Base-by-base conservation (phyloP, 371 early-diverging fungal genomes). In the Mortierella sp. region DNA sequence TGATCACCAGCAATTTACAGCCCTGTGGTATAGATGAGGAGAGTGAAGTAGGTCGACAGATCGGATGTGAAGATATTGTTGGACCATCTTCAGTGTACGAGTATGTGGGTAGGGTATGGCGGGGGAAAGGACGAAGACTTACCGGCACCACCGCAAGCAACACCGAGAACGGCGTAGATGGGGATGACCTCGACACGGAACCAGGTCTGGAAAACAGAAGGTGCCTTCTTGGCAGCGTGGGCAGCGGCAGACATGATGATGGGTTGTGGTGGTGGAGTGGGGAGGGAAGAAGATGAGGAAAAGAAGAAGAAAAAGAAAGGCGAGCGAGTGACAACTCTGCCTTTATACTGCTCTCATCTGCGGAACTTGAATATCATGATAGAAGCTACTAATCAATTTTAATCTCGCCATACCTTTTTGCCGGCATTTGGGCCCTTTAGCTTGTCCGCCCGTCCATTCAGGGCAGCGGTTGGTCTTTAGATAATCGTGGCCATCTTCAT, bases 101-200 rank as follows among this genome's bases (percentile, higher is more conserved):
- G 6, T 12, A 30, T 3, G 57, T 28, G 57, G 18, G 5, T 16
- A 28, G n/a, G 60, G 51, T 28, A 51, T 16, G 22, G 18, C 3
- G n/a, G 49, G 8, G n/a, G 4, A 49, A n/a, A n/a, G n/a, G 26
- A 35, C 10, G 22, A 18, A 54, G 35, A 64, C 68, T 67, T 77
- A 77, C 79, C 73, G 64, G 88, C 89, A 73, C 91, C 89, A 69
- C 84, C 88, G 35, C 88, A 78, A 61, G 92, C 93, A 63, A 86
- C 84, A 32, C 78, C 90, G 76, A 91, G 86, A 75, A 89, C 87
- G 64, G 71, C 92, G 77, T 90, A 88, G 76, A 93, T 87, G 76
- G 93, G 93, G 83, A 91, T 86, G 66, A 92, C 90, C 86, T 92
- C 90, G 59, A 77, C 70, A 78, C 86, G 86, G 80, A 87, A 90